Percentiles rank a stretch among this genome's conserved stretches.
Conservation (phyloP, 2,329 filamentous ascomycete species). For the Exophiala sp. region DNA sequence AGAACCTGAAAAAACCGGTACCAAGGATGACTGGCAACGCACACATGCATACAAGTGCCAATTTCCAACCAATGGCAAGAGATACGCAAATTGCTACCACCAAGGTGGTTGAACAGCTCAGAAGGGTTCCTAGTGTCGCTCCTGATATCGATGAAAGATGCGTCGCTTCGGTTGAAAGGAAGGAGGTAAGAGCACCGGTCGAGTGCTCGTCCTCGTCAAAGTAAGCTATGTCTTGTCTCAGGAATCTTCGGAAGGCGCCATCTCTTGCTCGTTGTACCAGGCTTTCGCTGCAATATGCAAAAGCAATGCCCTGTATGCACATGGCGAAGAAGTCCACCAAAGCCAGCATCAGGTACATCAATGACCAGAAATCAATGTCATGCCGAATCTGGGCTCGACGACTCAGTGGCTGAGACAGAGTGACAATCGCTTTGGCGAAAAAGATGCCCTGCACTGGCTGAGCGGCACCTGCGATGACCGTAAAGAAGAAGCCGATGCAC, state of each 20-base stretch:
- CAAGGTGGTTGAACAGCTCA: slow-evolving; percentile 77
- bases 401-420: slow-evolving; percentile 57
- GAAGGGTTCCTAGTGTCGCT: slow-evolving; percentile 78
- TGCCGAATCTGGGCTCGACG: slow-evolving; percentile 55
- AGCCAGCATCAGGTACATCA: slow-evolving; percentile 85
- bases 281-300: slow-evolving; percentile 82
- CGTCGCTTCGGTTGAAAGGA: slow-evolving; percentile 84
- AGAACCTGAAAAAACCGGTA: slow-evolving; percentile 86
- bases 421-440: slow-evolving; percentile 82
- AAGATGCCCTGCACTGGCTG: slow-evolving; percentile 76
- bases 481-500: slow-evolving; percentile 30
- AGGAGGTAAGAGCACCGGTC: slow-evolving; percentile 80
- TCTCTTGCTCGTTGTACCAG: slow-evolving; percentile 81
- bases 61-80: slow-evolving; percentile 79
- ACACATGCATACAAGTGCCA: slow-evolving; percentile 76
- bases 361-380: slow-evolving; percentile 78
- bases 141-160: slow-evolving; percentile 85
- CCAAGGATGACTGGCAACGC: slow-evolving; percentile 72
- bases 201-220: slow-evolving; percentile 90
- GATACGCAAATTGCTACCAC: slow-evolving; percentile 67
- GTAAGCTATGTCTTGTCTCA: slow-evolving; percentile 88
- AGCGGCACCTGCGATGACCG: slow-evolving; percentile 73
- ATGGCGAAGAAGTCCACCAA: slow-evolving; percentile 69
- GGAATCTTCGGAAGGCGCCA: slow-evolving; percentile 76
- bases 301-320: slow-evolving; percentile 64